Evolutionary conservation across 306 rosid species (phyloP).

Genomic region (Prinsepia uniflora): DNA sequence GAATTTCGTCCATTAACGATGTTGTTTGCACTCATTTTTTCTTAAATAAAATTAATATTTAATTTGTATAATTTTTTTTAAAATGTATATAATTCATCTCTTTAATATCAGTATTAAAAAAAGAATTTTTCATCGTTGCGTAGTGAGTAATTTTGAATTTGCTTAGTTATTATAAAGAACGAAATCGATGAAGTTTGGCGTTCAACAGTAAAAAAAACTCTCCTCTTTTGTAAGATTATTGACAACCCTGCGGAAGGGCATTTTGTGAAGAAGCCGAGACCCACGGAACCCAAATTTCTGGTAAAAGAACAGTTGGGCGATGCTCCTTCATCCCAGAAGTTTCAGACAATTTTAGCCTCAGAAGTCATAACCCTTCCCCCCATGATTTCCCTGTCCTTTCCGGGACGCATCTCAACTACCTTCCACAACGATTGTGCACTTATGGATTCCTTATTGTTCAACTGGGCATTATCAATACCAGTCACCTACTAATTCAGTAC

Average conservation of each 20-base stretch:
- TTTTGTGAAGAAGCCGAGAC: neutral
- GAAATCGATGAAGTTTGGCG: no score
- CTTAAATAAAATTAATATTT: no score
- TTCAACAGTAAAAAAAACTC: no score
- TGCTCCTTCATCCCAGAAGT: neutral
- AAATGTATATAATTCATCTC: no score
- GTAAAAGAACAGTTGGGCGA: neutral
- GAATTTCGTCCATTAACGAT: no score
- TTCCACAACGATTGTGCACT: neutral
- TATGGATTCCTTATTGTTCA: constrained; percentile 1
- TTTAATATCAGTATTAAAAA: no score
- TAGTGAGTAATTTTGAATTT: no score
- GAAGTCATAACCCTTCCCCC: neutral
- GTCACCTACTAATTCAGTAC: neutral
- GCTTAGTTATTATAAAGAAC: no score
- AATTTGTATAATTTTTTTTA: no score
- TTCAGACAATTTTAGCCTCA: constrained; percentile 11
- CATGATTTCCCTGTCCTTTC: neutral
- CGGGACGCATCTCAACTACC: constrained; percentile 16
- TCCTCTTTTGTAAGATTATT: no score
- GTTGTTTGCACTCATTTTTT: no score
- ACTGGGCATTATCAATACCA: neutral
- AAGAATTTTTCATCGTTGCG: no score
- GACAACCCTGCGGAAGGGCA: neutral
- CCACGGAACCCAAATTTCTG: neutral